phyloP scores from a whole-genome alignment of 441 rosid species.

The Monsonia emarginata region DNA sequence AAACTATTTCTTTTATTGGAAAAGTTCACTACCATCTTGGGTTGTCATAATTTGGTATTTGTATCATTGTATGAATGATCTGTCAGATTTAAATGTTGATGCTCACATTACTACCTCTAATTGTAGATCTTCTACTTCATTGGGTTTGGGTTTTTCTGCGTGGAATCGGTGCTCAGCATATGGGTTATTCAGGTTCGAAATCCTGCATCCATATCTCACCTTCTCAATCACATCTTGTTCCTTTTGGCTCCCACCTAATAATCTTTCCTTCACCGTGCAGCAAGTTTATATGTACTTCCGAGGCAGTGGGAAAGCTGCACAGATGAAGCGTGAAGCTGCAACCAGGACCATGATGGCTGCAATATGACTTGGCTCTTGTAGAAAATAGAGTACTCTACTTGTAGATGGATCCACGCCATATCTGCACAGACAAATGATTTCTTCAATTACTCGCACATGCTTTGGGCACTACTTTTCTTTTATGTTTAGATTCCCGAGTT shows the following conservation, averaged over 20 bases:
- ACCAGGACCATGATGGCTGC: conserved; percentile 58
- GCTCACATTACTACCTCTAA: not conserved
- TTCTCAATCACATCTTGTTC: not conserved
- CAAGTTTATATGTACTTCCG: conserved; percentile 97
- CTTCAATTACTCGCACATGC: not conserved
- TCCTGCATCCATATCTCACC: conserved; percentile 4
- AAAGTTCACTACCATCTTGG: not conserved
- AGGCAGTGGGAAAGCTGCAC: conserved; percentile 90
- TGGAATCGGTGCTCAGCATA: conserved; percentile 74
- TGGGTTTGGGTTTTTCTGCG: conserved; percentile 68
- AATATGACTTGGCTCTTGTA: conserved; percentile 28
- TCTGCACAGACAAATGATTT: not conserved
- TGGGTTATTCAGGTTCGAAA: conserved; percentile 90
- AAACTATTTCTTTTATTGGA: not conserved
- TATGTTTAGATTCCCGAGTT: not conserved
- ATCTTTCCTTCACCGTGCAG: conserved; percentile 34
- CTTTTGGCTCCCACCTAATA: not conserved
- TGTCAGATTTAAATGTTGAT: not conserved
- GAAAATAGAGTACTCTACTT: conserved; percentile 10
- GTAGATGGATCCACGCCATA: conserved; percentile 6
- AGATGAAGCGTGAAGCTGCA: conserved; percentile 72
- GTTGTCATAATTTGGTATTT: not conserved
- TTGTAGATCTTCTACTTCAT: conserved; percentile 73
- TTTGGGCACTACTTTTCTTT: not conserved
- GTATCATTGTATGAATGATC: not conserved